phyloP scores from a whole-genome alignment of 192 early-diverging fungal genomes.

The Mortierella claussenii region DNA sequence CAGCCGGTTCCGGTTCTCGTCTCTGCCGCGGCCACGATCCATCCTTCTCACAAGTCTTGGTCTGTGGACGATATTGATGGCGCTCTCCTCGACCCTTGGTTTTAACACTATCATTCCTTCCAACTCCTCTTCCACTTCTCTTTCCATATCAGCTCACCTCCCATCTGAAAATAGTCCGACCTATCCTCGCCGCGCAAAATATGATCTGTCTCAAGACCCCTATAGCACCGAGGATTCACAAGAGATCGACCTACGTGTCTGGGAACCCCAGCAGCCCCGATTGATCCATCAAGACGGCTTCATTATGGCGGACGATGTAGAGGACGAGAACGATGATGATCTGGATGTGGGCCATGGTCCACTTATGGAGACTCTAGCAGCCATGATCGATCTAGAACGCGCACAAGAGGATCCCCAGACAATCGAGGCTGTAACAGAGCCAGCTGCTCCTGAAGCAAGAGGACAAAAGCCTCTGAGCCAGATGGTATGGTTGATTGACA shows the following conservation, averaged over 20 bases:
- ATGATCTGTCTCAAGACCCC: too few species aligned
- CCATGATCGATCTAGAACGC: neutral
- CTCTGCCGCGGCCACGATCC: slow-evolving; percentile 20
- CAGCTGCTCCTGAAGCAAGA: too few species aligned
- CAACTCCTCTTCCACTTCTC: neutral
- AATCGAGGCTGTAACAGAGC: too few species aligned
- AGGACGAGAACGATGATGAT: neutral
- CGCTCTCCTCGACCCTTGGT: slow-evolving; percentile 23
- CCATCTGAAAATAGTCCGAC: neutral
- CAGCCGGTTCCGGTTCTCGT: neutral
- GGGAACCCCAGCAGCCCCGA: neutral
- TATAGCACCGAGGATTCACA: neutral
- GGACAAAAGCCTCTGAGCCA: neutral
- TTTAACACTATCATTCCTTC: slow-evolving; percentile 18
- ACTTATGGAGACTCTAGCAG: neutral
- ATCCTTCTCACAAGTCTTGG: slow-evolving; percentile 34
- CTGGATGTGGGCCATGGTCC: neutral
- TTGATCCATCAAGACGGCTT: neutral
- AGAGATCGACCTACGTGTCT: slow-evolving; percentile 6
- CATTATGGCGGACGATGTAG: neutral
- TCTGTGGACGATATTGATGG: slow-evolving; percentile 35
- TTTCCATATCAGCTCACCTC: neutral
- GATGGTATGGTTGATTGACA: neutral
- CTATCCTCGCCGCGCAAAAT: too few species aligned
- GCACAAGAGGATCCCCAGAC: neutral